Evolutionary conservation across 176 grass and related monocot genomes (phyloP).

Genomic region (Typha latifolia): DNA sequence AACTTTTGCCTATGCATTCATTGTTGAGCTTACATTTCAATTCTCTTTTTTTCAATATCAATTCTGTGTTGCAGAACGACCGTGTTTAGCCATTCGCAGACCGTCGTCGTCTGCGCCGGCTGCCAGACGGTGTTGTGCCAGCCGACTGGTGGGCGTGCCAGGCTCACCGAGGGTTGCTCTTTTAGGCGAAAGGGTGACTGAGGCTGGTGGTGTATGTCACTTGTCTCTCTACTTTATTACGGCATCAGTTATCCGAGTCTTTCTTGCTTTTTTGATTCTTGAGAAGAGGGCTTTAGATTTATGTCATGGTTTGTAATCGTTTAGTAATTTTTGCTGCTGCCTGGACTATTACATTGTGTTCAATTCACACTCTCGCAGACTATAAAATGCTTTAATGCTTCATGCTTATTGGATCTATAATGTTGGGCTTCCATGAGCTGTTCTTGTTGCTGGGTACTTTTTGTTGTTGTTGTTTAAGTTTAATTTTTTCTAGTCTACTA

Average conservation of each 20-base stretch:
- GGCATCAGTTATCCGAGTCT: not conserved
- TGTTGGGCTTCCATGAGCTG: too few relatives aligned
- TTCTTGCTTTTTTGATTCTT: slow-evolving; percentile 1
- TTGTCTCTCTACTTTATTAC: not conserved
- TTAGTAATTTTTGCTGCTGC: not conserved
- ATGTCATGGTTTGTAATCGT: not conserved
- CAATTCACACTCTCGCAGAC: not conserved
- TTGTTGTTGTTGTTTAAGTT: too few relatives aligned
- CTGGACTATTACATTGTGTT: not conserved
- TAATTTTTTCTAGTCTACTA: too few relatives aligned
- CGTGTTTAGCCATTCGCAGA: not conserved
- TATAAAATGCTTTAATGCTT: not conserved
- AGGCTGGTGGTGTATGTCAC: not conserved
- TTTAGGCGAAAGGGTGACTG: not conserved
- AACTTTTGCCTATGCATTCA: too few relatives aligned
- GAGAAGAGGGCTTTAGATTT: not conserved
- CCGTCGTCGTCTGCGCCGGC: not conserved
- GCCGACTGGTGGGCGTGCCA: not conserved
- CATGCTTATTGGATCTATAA: too few relatives aligned
- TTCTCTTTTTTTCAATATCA: not conserved
- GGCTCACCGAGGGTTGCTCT: not conserved
- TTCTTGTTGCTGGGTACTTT: too few relatives aligned
- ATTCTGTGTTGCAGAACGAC: not conserved
- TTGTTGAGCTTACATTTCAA: not conserved
- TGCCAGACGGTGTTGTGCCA: not conserved